Percentiles rank a stretch among this genome's conserved stretches.
Conservation (phyloP, 139 green algal genomes). For the Chlorella sp. region DNA sequence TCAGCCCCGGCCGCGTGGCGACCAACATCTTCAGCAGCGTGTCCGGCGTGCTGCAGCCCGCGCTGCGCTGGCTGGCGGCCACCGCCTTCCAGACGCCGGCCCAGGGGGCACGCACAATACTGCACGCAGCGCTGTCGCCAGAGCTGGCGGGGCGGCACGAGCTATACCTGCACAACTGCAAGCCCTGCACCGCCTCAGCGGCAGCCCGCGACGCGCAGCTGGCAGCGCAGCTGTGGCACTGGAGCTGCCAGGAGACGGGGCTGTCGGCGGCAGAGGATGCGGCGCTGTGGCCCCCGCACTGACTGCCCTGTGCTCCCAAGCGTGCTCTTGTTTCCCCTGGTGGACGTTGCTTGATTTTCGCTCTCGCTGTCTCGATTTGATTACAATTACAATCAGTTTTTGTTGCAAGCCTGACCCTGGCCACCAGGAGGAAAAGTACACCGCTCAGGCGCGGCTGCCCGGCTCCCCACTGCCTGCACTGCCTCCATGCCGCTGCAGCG, state of each 20-base stretch:
- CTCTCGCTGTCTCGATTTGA: too few relatives aligned
- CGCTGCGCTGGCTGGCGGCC: not conserved
- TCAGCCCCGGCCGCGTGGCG: conserved; percentile 49
- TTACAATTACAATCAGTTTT: too few relatives aligned
- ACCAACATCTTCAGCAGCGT: conserved; percentile 41
- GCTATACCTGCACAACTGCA: conserved; percentile 42
- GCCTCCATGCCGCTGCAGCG: too few relatives aligned
- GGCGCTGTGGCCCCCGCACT: conserved; percentile 34
- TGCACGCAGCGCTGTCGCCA: conserved; percentile 31
- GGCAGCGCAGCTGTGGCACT: conserved; percentile 32
- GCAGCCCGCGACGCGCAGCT: conserved; percentile 22
- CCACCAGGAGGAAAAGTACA: too few relatives aligned
- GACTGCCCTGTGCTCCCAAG: not conserved
- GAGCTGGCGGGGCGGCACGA: conserved; percentile 16
- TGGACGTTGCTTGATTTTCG: too few relatives aligned
- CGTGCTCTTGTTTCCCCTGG: too few relatives aligned
- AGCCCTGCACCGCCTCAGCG: not conserved
- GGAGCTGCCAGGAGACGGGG: conserved; percentile 21
- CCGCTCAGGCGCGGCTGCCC: too few relatives aligned
- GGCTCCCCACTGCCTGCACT: too few relatives aligned
- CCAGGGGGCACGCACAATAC: conserved; percentile 43
- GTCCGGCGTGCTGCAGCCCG: not conserved
- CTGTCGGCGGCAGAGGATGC: conserved; percentile 20
- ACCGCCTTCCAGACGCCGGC: conserved; percentile 41
- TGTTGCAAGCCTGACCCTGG: too few relatives aligned